Evolutionary conservation across 257 asterid species (phyloP), one percentile per base, ranked within the genome.

Genomic region (Lycium barbarum): DNA sequence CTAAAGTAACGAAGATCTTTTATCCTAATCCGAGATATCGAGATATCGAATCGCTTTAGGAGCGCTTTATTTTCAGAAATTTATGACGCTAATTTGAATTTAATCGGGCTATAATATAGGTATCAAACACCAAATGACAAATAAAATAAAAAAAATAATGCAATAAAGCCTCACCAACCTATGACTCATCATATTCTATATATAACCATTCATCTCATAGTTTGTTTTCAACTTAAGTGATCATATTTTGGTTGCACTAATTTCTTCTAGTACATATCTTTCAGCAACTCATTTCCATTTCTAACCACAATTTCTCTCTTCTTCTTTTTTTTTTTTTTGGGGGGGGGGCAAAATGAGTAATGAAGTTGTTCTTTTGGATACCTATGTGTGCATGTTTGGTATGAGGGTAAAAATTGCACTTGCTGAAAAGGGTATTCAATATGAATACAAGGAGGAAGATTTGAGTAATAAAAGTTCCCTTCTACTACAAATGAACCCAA

Each of bases 391-490:
- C 1, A 12, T 47, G 61, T 47, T 73, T 73, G 61, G 59, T 22
- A 73, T 73, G 40, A 73, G 80, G 20, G 80, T 5, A 2, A 81
- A 61, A 71, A 49, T 83, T 36, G 87, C 88, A 12, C 63, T 88
- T 18, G 43, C 74, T 38, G 84, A 83, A 43, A 87, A 87, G 18
- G 86, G 62, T 0, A 55, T 87, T 20, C 1, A 76, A 17, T 83
- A 76, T 83, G 90, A 83, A 26, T 14, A 17, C 10, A 83, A 22
- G 53, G 85, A 85, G 6, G 86, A 87, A 54, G 76, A 83, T 66
- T 68, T 87, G 86, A 36, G 9, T 1, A 54, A 85, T 73, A 84
- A 87, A 62, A 82, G 88, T 83, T 6, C 57, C 6, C 76, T 87
- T 55, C 84, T 87, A 2, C 54, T 74, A 2, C 33, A 85, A 26